Evolutionary conservation across 148 eudicot species (phyloP).

Genomic region (Polygonum aviculare): DNA sequence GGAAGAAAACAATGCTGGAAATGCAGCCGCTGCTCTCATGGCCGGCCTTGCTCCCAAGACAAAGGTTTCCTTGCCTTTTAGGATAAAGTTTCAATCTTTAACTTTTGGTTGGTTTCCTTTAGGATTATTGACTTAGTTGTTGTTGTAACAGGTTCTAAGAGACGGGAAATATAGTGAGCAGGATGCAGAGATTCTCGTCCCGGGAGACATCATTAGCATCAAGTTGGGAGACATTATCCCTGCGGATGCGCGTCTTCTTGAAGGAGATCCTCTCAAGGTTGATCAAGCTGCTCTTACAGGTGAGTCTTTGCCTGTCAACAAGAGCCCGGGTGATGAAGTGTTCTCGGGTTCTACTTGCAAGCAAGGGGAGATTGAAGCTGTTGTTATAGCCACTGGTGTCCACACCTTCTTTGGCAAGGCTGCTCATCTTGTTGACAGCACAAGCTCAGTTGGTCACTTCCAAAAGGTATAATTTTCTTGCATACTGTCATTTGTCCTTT

Average conservation of each 20-base stretch:
- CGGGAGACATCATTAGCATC: conserved; percentile 68
- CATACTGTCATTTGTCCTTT: not conserved
- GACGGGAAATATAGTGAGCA: conserved; percentile 62
- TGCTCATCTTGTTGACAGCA: conserved; percentile 83
- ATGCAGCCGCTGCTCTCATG: conserved; percentile 82
- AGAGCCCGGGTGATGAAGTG: conserved; percentile 52
- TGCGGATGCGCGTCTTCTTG: conserved; percentile 75
- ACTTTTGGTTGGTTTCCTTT: no score
- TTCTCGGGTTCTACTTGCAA: conserved; percentile 84
- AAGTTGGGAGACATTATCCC: conserved; percentile 76
- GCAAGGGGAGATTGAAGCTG: conserved; percentile 78
- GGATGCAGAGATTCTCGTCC: conserved; percentile 63
- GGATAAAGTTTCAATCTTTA: no score
- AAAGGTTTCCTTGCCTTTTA: conserved; percentile 29
- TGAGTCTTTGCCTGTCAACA: conserved; percentile 76
- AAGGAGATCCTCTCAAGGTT: conserved; percentile 69
- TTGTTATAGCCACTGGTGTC: conserved; percentile 82
- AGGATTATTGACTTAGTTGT: not conserved
- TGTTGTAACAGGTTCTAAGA: conserved; percentile 29
- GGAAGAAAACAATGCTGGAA: conserved; percentile 81
- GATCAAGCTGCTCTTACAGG: conserved; percentile 90
- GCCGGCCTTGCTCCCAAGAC: conserved; percentile 85
- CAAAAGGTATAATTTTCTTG: conserved; percentile 29
- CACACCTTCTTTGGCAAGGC: conserved; percentile 87
- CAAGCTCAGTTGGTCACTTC: conserved; percentile 72